Percentiles rank a stretch among this genome's conserved stretches.
These are phyloP conservation scores for Zarea fungicola DNA, from an alignment of 2,329 filamentous ascomycete genomes.

Conservation along the genomic window DNA sequence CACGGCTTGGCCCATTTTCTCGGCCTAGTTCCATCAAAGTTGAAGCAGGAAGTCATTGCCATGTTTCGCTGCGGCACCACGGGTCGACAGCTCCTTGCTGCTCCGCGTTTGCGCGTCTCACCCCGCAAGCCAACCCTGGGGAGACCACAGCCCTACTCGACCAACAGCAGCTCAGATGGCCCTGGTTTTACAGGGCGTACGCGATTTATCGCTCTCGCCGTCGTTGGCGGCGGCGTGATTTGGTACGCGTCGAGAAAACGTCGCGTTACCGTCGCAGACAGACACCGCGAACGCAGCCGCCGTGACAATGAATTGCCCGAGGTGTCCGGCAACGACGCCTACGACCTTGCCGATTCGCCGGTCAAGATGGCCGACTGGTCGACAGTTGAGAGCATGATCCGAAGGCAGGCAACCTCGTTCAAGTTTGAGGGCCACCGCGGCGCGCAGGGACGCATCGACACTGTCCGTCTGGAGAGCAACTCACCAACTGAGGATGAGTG, in stretches of 20 bases:
- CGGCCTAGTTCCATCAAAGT: too few relatives aligned
- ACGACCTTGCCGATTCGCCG: slow-evolving; percentile 23
- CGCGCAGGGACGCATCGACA: slow-evolving; percentile 27
- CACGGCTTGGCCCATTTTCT: too few relatives aligned
- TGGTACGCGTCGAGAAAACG: slow-evolving; percentile 7
- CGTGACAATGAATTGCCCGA: slow-evolving; percentile 8
- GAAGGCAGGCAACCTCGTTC: slow-evolving; percentile 26
- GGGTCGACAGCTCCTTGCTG: slow-evolving; percentile 1
- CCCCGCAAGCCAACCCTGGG: background rate
- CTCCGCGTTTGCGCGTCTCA: background rate
- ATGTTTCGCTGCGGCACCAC: slow-evolving; percentile 5
- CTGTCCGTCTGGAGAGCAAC: slow-evolving; percentile 31
- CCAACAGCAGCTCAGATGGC: background rate
- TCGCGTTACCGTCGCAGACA: background rate
- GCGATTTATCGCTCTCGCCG: background rate
- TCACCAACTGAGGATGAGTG: slow-evolving; percentile 32
- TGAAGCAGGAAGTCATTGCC: background rate
- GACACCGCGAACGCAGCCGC: background rate
- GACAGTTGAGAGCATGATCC: slow-evolving; percentile 26
- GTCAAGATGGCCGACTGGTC: slow-evolving; percentile 22
- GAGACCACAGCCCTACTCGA: slow-evolving; percentile 2
- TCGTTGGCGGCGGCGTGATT: background rate
- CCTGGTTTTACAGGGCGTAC: slow-evolving; percentile 4
- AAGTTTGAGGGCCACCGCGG: slow-evolving; percentile 23
- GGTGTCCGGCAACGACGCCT: background rate